Evolutionary conservation across 2,329 filamentous ascomycete genomes (phyloP), one percentile per base, ranked within the genome.

Genomic region (Exophiala bonariae): DNA sequence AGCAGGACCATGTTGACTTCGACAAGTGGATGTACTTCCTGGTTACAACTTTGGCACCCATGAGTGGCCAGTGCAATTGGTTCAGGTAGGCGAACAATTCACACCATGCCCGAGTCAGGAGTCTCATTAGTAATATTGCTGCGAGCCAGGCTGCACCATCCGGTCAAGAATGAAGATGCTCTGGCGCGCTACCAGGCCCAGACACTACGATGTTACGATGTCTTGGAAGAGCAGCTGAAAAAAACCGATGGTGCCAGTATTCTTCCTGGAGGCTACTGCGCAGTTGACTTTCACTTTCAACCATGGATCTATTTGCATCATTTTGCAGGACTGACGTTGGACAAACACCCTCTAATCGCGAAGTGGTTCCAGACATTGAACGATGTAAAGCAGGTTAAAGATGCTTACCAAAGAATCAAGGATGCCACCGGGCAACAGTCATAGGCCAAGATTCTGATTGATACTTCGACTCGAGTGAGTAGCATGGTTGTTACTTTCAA

Each of bases 1-100:
- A 70, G 32, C 71, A 74, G 47, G 70, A 69, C 16, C 44, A 57
- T 3, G 69, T 73, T 0, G 69, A 73, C 48, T 71, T 72, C 32
- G 71, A 74, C 35, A 73, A 73, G 50, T 74, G 72, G 72, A 67
- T 66, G 40, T 71, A 67, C 49, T 72, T 75, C 48, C 55, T 73
- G 17, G 48, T 74, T 16, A 64, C 64, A 0, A 70, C 66, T 0
- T 49, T 73, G 35, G 71, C 65, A 0, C 72, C 71, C 0, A 72
- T 73, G 67, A 66, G 60, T 41, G 69, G 67, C 17, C 63, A 67
- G 55, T 53, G 57, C 3, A 70, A 69, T 47, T 73, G 69, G 69
- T 73, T 68, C 52, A 58, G 59, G 52, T 65, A 31, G 57, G 44
- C n/a, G n/a, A n/a, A n/a, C n/a, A 31, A n/a, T 31, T 31, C 9